Evolutionary conservation across 2,329 filamentous ascomycete genomes (phyloP).

Genomic region (Elsinoe perseae): DNA sequence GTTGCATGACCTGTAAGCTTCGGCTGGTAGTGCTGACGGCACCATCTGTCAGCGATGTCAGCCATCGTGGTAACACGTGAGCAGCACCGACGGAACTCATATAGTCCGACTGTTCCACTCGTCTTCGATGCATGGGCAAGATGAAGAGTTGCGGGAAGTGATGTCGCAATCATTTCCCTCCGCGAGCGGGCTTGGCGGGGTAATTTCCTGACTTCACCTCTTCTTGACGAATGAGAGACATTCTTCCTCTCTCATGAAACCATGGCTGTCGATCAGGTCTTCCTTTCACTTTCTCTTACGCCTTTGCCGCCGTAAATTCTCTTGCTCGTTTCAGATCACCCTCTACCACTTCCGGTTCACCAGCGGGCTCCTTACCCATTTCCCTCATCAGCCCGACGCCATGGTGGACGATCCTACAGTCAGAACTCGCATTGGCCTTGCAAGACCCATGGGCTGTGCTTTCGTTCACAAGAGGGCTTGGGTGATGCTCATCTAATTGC

Average conservation of each 20-base stretch:
- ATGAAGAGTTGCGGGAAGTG: background rate
- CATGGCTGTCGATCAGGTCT: slow-evolving; percentile 1
- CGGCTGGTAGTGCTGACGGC: background rate
- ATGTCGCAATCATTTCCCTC: slow-evolving; percentile 4
- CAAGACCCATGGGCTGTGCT: slow-evolving; percentile 4
- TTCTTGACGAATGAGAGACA: background rate
- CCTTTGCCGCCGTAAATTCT: background rate
- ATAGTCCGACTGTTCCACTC: background rate
- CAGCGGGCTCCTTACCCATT: background rate
- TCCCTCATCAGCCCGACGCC: background rate
- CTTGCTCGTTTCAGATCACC: slow-evolving; percentile 3
- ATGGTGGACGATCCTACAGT: background rate
- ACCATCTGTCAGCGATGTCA: background rate
- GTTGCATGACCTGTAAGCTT: background rate
- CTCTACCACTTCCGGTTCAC: slow-evolving; percentile 2
- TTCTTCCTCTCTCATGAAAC: background rate
- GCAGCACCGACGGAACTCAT: background rate
- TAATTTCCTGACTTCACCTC: slow-evolving; percentile 2
- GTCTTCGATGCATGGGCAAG: background rate
- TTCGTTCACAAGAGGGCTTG: slow-evolving; percentile 11
- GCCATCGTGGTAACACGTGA: background rate
- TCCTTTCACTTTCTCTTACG: slow-evolving; percentile 9
- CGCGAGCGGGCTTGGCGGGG: background rate
- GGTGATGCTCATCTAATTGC: slow-evolving; percentile 9
- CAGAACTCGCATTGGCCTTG: background rate